phyloP scores from a whole-genome alignment of 192 early-diverging fungal genomes.

The Oehlia diaphana region DNA sequence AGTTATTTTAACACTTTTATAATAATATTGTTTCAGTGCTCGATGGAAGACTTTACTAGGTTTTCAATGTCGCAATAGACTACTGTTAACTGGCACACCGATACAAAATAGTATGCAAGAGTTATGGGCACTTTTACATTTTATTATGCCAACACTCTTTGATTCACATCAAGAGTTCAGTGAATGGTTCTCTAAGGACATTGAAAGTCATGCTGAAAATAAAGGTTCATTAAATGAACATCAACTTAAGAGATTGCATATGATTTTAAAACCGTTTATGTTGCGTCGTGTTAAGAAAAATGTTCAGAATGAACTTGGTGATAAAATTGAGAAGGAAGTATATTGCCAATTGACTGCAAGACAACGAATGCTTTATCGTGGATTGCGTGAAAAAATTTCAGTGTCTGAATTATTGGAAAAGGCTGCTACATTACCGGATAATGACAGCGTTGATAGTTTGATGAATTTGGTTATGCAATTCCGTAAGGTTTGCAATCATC shows the following conservation, averaged over 20 bases:
- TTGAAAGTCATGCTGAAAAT: conserved; percentile 88
- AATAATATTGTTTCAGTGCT: conserved; percentile 42
- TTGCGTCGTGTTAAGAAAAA: conserved; percentile 87
- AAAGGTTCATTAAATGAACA: conserved; percentile 78
- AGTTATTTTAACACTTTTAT: neutral
- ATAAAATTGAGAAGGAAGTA: conserved; percentile 87
- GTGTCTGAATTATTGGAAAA: conserved; percentile 73
- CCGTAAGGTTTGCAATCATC: conserved; percentile 89
- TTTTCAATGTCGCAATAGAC: conserved; percentile 82
- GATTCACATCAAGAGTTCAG: conserved; percentile 92
- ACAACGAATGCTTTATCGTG: conserved; percentile 72
- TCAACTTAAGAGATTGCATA: conserved; percentile 81
- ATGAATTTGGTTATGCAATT: conserved; percentile 97
- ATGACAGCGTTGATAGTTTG: conserved; percentile 75
- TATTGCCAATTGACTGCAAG: conserved; percentile 75
- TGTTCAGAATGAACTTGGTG: conserved; percentile 86
- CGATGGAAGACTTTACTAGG: conserved; percentile 85
- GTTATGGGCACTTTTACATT: conserved; percentile 90
- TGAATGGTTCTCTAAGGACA: conserved; percentile 94
- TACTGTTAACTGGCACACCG: conserved; percentile 88
- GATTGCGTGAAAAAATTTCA: conserved; percentile 77
- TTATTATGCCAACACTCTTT: conserved; percentile 94
- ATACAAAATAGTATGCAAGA: conserved; percentile 96
- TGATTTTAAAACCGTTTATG: conserved; percentile 97
- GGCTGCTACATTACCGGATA: conserved; percentile 61